Base-by-base conservation (phyloP, 2,329 filamentous ascomycete genomes). In the Diaporthe capsici region DNA sequence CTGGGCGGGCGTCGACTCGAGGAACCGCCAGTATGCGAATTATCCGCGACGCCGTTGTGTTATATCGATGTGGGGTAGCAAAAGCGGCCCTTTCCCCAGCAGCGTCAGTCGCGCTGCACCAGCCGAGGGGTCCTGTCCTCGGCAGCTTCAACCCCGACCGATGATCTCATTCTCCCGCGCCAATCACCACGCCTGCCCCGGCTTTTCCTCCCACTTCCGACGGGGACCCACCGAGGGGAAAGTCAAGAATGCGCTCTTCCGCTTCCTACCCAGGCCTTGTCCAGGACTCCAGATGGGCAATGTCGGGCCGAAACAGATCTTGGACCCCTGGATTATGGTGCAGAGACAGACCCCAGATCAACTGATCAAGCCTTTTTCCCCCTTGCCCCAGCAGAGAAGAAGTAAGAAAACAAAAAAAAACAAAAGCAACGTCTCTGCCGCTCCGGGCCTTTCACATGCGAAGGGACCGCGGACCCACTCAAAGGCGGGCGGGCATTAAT, bases 121-220 rank as follows among this genome's bases (percentile, higher is more conserved):
- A 28, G 37, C 39, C 37, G 65, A 68, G 65, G 63, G 47, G 65
- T 53, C 49, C 4, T 55, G 22, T 39, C 65, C 65, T 68, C 65
- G 65, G 65, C 65, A 2, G 65, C 65, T 68, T 53, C 65, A 68
- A 68, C 31, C 65, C 65, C 65, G 65, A 68, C 65, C 65, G 31
- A 68, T 68, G 65, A 68, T 68, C 65, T 68, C 65, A 68, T 68
- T 68, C 65, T 68, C 47, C 47, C 65, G 65, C 65, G 65, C 65
- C 65, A 68, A 68, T 68, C 65, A 68, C 65, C 65, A 53, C 47
- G 31, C n/a, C 61, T 34, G 60, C 17, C 65, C 65, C 47, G 39
- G 47, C 47, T 68, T 68, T 68, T 68, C 47, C 65, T 68, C 65
- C 47, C 47, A 53, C 65, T 55, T 53, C 47, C 65, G 47, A 68